Evolutionary conservation across 192 early-diverging fungal genomes (phyloP).

Genomic region (Endogone sp.): DNA sequence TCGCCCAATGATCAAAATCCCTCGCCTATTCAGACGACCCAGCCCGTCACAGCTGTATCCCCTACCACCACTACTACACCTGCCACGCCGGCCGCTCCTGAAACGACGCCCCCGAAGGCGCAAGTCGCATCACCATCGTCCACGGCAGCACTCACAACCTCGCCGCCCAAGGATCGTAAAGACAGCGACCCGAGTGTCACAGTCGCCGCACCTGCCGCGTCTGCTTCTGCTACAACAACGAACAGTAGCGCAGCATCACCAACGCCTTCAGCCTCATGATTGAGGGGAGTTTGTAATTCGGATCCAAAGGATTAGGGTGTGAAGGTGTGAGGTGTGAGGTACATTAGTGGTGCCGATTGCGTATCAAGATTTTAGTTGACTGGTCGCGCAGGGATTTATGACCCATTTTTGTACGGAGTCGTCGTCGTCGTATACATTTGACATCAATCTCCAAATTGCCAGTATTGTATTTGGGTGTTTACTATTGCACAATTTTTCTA

Average conservation of each 20-base stretch:
- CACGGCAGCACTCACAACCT: neutral
- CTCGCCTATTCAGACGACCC: neutral
- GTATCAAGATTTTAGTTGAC: too few species aligned
- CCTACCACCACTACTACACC: neutral
- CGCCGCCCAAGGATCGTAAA: neutral
- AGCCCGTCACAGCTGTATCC: neutral
- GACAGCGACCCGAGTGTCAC: neutral
- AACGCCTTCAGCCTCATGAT: neutral
- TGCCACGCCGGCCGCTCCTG: neutral
- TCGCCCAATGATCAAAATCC: neutral
- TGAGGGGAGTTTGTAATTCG: neutral
- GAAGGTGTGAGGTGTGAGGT: too few species aligned
- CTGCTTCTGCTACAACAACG: neutral
- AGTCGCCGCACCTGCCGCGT: neutral
- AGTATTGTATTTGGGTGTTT: too few species aligned
- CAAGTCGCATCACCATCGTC: neutral
- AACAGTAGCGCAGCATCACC: neutral
- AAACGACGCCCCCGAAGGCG: neutral
- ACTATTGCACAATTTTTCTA: too few species aligned
- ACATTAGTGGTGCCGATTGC: too few species aligned
- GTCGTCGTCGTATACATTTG: too few species aligned
- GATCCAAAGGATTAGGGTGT: neutral
- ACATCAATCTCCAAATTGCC: too few species aligned
- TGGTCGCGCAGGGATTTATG: too few species aligned
- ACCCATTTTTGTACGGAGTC: too few species aligned